A percentile compares a stretch with the other conserved stretches of the same genome.
Conservation (phyloP, 306 rosid genomes). For the Betula pendula region DNA sequence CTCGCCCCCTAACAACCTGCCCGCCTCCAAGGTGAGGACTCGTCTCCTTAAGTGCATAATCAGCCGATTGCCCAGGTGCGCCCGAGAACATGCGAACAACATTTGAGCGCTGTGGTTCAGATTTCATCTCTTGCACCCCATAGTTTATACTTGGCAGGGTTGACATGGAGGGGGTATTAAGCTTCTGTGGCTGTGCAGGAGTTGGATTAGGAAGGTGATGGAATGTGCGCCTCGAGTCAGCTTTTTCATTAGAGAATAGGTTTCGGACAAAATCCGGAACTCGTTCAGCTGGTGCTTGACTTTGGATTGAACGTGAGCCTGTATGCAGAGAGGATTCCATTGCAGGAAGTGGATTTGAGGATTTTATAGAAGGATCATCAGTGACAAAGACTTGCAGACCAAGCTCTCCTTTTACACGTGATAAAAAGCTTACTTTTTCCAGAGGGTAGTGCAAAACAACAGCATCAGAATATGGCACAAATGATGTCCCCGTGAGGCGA, state of each 20-base stretch:
- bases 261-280: constrained; percentile 39
- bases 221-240: constrained; percentile 51
- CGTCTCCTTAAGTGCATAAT: constrained; percentile 68
- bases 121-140: constrained; percentile 63
- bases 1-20: constrained; percentile 65
- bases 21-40: constrained; percentile 95
- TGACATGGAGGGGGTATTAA: constrained; percentile 23
- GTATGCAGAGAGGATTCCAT: constrained; percentile 42
- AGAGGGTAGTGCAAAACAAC: constrained; percentile 80
- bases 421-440: constrained; percentile 58
- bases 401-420: constrained; percentile 79
- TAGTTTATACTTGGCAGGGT: constrained; percentile 39
- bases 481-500: constrained; percentile 75
- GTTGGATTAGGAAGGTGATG: constrained; percentile 53
- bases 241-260: constrained; percentile 43
- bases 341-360: constrained; percentile 77
- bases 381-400: constrained; percentile 86
- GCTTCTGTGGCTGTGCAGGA: constrained; percentile 34
- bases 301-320: constrained; percentile 28
- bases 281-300: constrained; percentile 30
- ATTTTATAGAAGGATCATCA: constrained; percentile 60
- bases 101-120: constrained; percentile 48
- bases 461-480: constrained; percentile 82
- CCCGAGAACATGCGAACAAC: constrained; percentile 43
- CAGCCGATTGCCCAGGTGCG: constrained; percentile 44